These are phyloP conservation scores for Bolboschoenus planiculmis DNA, from an alignment of 176 grass and related monocot genomes.

Conservation along the genomic window DNA sequence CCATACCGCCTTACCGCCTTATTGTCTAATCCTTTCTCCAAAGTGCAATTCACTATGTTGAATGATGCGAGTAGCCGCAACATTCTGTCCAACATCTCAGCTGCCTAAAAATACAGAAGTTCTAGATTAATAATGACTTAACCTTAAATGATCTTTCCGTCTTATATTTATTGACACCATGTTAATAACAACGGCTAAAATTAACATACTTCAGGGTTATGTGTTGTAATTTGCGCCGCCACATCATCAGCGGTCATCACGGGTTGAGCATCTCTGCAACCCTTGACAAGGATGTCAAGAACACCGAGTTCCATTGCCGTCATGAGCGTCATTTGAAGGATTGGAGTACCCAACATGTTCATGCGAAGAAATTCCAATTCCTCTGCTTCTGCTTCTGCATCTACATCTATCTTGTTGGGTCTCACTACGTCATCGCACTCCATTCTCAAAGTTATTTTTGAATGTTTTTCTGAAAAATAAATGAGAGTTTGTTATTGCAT, in stretches of 20 bases:
- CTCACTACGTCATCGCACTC: not conserved
- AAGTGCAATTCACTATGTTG: constrained; percentile 16
- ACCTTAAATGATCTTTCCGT: too few relatives aligned
- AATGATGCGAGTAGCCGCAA: constrained; percentile 33
- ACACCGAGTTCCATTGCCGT: constrained; percentile 23
- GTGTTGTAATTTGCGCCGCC: not conserved
- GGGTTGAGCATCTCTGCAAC: not conserved
- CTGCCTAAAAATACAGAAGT: not conserved
- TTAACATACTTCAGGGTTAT: not conserved
- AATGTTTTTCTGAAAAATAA: not conserved
- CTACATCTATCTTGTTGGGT: not conserved
- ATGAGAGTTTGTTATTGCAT: not conserved
- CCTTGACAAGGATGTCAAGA: constrained; percentile 21
- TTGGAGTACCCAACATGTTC: not conserved
- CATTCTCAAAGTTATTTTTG: not conserved
- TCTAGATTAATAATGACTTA: not conserved
- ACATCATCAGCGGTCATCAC: constrained; percentile 21
- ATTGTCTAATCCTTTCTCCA: not conserved
- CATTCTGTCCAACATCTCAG: constrained; percentile 26
- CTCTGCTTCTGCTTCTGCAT: not conserved
- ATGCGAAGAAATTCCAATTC: not conserved
- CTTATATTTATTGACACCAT: too few relatives aligned
- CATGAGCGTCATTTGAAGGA: constrained; percentile 22
- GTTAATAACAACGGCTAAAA: not conserved
- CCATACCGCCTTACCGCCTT: constrained; percentile 20